A percentile compares a stretch with the other conserved stretches of the same genome.
These are phyloP conservation scores for Drosera capensis DNA, from an alignment of 148 eudicot species.

Conservation along the genomic window DNA sequence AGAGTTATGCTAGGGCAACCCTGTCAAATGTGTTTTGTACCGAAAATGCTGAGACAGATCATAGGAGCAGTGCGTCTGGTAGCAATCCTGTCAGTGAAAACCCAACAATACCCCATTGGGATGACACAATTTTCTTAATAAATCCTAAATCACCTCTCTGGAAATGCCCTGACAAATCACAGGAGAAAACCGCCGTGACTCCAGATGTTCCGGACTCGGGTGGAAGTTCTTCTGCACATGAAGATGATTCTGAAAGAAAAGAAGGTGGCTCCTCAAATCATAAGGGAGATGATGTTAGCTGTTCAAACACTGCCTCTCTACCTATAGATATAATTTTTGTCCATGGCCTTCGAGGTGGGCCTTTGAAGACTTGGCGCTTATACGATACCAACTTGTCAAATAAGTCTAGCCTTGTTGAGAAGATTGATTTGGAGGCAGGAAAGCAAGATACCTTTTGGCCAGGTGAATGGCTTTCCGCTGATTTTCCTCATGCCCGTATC, in stretches of 20 bases:
- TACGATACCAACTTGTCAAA: constrained; percentile 91
- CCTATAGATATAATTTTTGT: constrained; percentile 72
- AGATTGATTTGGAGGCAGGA: constrained; percentile 96
- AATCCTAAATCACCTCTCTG: constrained; percentile 83
- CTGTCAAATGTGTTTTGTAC: constrained; percentile 58
- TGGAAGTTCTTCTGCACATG: constrained; percentile 4
- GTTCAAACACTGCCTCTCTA: constrained; percentile 23
- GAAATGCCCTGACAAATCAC: constrained; percentile 44
- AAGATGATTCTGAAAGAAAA: constrained; percentile 4
- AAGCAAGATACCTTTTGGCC: constrained; percentile 98
- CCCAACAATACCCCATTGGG: constrained; percentile 33
- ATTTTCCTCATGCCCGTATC: constrained; percentile 87
- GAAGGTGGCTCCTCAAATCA: constrained; percentile 1
- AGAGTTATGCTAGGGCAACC: constrained; percentile 85
- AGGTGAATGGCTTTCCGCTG: constrained; percentile 92
- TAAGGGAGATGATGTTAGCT: constrained; percentile 5
- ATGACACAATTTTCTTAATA: constrained; percentile 70
- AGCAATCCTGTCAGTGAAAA: constrained; percentile 16
- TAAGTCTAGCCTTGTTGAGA: constrained; percentile 97
- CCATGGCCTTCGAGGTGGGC: constrained; percentile 97
- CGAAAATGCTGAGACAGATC: constrained; percentile 15
- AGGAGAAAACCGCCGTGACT: constrained; percentile 1
- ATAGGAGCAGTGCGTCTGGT: constrained; percentile 22
- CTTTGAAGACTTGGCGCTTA: constrained; percentile 93
- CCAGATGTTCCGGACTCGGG: constrained; percentile 2